Percentiles rank a stretch among this genome's conserved stretches.
Conservation (phyloP, 495 filamentous ascomycete genomes). For the Hypoxylon intermedium region DNA sequence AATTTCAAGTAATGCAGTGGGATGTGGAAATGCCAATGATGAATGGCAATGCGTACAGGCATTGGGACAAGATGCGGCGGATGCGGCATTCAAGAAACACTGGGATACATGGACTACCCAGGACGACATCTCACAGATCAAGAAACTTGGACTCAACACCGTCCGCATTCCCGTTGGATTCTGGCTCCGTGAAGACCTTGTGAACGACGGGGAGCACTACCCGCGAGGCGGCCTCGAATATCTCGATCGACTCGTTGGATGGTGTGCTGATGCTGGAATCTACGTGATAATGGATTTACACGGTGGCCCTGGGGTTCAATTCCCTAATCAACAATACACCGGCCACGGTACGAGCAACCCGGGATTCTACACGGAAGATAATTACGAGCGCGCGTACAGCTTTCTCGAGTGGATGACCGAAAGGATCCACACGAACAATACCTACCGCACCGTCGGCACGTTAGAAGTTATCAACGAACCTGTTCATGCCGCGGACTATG, state of each 20-base stretch:
- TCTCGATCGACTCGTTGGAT: conserved; percentile 61
- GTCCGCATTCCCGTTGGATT: conserved; percentile 70
- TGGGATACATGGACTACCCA: conserved; percentile 66
- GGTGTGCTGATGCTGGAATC: conserved; percentile 61
- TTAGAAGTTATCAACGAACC: conserved; percentile 69
- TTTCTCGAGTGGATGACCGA: conserved; percentile 67
- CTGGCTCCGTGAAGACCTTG: conserved; percentile 67
- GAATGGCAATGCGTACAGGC: conserved; percentile 65
- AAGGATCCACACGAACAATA: conserved; percentile 58
- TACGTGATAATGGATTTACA: conserved; percentile 72
- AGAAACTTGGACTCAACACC: conserved; percentile 61
- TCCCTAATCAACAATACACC: conserved; percentile 58
- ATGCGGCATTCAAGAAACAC: conserved; percentile 62
- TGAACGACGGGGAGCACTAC: conserved; percentile 62
- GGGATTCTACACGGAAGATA: conserved; percentile 62
- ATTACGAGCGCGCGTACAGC: conserved; percentile 64
- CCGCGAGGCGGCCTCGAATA: conserved; percentile 60
- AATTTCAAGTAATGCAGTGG: conserved; percentile 43
- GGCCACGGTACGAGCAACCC: conserved; percentile 57
- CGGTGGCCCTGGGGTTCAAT: conserved; percentile 67
- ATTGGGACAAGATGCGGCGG: conserved; percentile 61
- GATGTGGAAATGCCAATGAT: conserved; percentile 57
- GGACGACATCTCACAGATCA: conserved; percentile 61
- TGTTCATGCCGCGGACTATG: conserved; percentile 49
- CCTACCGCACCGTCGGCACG: conserved; percentile 59